A percentile compares a stretch with the other conserved stretches of the same genome.
phyloP scores from a whole-genome alignment of 2,329 filamentous ascomycete species.

The Talaromyces amestolkiae region DNA sequence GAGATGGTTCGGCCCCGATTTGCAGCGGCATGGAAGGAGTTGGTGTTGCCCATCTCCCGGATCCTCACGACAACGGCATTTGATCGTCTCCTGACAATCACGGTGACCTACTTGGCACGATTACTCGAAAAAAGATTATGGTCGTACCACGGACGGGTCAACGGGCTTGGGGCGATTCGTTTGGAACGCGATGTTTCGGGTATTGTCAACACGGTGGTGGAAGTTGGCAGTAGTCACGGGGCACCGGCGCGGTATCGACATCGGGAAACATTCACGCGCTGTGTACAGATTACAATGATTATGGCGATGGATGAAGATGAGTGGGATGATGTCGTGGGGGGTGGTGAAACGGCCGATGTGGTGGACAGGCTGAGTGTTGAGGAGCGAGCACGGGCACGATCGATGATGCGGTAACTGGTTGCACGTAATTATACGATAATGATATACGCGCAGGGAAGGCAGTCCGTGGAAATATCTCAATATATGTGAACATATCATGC shows the following conservation, averaged over 20 bases:
- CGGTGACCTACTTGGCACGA: conserved; percentile 70
- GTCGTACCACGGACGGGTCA: conserved; percentile 74
- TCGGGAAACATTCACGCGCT: conserved; percentile 72
- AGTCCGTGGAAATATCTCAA: neutral
- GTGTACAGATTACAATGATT: conserved; percentile 77
- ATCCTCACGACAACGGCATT: conserved; percentile 78
- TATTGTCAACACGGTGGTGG: conserved; percentile 57
- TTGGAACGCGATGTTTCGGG: conserved; percentile 81
- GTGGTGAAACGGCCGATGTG: conserved; percentile 47
- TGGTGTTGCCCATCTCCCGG: conserved; percentile 80
- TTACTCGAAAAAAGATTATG: conserved; percentile 85
- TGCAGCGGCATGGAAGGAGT: conserved; percentile 76
- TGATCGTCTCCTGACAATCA: conserved; percentile 69
- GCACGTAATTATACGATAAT: neutral
- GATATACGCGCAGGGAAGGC: neutral
- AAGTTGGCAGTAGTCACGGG: conserved; percentile 34
- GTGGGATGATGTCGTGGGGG: conserved; percentile 72
- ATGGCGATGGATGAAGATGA: conserved; percentile 96
- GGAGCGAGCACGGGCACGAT: conserved; percentile 70
- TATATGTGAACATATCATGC: neutral
- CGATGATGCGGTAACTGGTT: conserved; percentile 52
- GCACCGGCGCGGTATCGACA: conserved; percentile 64
- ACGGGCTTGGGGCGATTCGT: conserved; percentile 74
- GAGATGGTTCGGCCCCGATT: conserved; percentile 77
- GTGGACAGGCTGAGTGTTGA: conserved; percentile 68